These are phyloP conservation scores for Serendipita sp. DNA, from an alignment of 768 basidiomycete genomes.

Conservation along the genomic window DNA sequence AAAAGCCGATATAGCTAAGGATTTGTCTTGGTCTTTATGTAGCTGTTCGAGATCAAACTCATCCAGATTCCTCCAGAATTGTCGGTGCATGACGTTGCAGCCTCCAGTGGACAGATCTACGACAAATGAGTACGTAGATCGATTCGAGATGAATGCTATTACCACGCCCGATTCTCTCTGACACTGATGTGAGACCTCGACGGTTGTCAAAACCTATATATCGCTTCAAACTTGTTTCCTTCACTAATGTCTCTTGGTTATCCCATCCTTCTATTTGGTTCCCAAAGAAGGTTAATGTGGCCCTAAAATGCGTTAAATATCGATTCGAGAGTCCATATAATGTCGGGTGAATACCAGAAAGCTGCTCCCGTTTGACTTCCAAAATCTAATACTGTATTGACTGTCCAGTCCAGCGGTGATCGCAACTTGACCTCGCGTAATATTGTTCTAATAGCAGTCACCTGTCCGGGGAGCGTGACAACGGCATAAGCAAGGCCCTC, in stretches of 20 bases:
- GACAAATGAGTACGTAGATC: slow-evolving; percentile 5
- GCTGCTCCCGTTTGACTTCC: slow-evolving; percentile 71
- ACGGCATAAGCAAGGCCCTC: slow-evolving; percentile 78
- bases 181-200: slow-evolving; percentile 50
- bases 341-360: slow-evolving; percentile 41
- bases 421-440: slow-evolving; percentile 49
- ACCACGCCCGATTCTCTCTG: slow-evolving; percentile 37
- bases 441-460: slow-evolving; percentile 64
- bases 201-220: slow-evolving; percentile 72
- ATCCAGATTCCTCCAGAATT: slow-evolving; percentile 11
- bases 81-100: not conserved
- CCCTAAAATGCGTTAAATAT: slow-evolving; percentile 10
- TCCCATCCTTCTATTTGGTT: slow-evolving; percentile 15
- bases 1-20: slow-evolving; percentile 75
- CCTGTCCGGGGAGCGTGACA: slow-evolving; percentile 74
- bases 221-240: slow-evolving; percentile 36
- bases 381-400: slow-evolving; percentile 63
- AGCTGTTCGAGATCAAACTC: slow-evolving; percentile 30
- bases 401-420: slow-evolving; percentile 43
- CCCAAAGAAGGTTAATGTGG: slow-evolving; percentile 38
- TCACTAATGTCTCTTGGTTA: slow-evolving; percentile 20
- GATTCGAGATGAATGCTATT: not conserved
- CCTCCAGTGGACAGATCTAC: slow-evolving; percentile 13
- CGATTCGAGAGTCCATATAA: not conserved
- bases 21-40: slow-evolving; percentile 41